phyloP scores from a whole-genome alignment of 2,329 filamentous ascomycete species.

The Clathrospora elynae region DNA sequence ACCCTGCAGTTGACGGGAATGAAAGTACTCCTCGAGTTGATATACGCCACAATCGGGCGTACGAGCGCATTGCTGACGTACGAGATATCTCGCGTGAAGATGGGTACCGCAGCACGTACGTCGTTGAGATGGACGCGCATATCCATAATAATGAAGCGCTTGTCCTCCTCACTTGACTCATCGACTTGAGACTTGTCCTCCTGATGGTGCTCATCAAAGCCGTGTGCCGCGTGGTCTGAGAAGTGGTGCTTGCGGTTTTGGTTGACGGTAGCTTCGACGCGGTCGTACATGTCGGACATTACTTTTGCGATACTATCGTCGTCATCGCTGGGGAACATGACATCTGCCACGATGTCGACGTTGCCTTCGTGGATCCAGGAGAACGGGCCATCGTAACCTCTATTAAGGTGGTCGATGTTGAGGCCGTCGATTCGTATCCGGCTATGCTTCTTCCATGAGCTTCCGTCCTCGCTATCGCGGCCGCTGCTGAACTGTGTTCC shows the following conservation, averaged over 20 bases:
- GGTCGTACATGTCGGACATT: conserved; percentile 96
- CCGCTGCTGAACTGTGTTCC: conserved; percentile 65
- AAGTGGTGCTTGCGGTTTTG: conserved; percentile 65
- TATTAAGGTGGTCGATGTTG: conserved; percentile 94
- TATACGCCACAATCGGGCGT: conserved; percentile 95
- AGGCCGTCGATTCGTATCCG: conserved; percentile 89
- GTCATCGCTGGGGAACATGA: conserved; percentile 88
- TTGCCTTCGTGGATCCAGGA: conserved; percentile 98
- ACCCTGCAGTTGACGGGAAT: conserved; percentile 95
- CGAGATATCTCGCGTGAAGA: conserved; percentile 89
- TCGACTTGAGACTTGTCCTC: conserved; percentile 22
- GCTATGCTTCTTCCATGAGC: conserved; percentile 93
- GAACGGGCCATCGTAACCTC: conserved; percentile 89
- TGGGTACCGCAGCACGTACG: conserved; percentile 86
- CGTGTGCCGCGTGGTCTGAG: conserved; percentile 42
- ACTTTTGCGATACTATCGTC: conserved; percentile 92
- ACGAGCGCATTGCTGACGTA: conserved; percentile 97
- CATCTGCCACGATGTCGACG: conserved; percentile 93
- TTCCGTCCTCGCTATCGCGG: conserved; percentile 65
- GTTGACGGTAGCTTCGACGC: conserved; percentile 88
- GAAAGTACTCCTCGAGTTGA: conserved; percentile 92
- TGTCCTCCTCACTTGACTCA: conserved; percentile 57
- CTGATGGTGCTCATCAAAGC: conserved; percentile 32
- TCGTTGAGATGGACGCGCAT: conserved; percentile 94
- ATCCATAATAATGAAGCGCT: conserved; percentile 89